Evolutionary conservation across 768 basidiomycete species (phyloP).

Genomic region (Lentinula sp.): DNA sequence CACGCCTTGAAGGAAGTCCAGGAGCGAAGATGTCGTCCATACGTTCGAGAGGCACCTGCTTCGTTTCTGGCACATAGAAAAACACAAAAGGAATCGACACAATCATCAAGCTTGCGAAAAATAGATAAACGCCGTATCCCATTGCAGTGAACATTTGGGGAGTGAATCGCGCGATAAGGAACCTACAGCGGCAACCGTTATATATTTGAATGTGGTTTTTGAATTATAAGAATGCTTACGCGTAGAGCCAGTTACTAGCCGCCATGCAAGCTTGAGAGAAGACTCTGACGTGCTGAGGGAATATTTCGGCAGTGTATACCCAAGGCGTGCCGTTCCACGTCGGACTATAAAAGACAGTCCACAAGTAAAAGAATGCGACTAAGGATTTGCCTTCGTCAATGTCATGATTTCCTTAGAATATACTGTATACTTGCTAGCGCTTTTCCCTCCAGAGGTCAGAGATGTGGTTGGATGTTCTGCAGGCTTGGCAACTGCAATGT

Average conservation of each 20-base stretch:
- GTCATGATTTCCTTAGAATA: background rate
- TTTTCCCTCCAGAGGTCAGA: constrained; percentile 21
- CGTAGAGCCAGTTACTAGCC: constrained; percentile 24
- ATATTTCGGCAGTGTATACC: constrained; percentile 38
- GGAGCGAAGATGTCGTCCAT: constrained; percentile 36
- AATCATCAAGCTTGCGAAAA: constrained; percentile 28
- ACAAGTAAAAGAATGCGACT: constrained; percentile 32
- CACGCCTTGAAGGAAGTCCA: constrained; percentile 25
- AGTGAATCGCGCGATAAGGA: constrained; percentile 30
- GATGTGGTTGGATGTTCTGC: constrained; percentile 12
- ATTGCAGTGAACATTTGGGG: constrained; percentile 31
- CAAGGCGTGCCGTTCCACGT: constrained; percentile 42
- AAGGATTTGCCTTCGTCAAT: background rate
- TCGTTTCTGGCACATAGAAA: constrained; percentile 34
- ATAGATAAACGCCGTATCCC: constrained; percentile 31
- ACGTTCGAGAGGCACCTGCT: constrained; percentile 32
- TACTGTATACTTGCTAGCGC: constrained; percentile 19
- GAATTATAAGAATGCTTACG: background rate
- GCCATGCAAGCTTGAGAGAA: constrained; percentile 31
- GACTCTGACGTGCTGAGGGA: constrained; percentile 30
- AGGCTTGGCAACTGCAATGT: constrained; percentile 31
- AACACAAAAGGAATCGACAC: constrained; percentile 27
- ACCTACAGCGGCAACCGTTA: constrained; percentile 4
- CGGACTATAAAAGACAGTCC: constrained; percentile 30
- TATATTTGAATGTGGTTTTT: background rate